Evolutionary conservation across 2,329 filamentous ascomycete species (phyloP).

Genomic region (Ophiostoma ips): DNA sequence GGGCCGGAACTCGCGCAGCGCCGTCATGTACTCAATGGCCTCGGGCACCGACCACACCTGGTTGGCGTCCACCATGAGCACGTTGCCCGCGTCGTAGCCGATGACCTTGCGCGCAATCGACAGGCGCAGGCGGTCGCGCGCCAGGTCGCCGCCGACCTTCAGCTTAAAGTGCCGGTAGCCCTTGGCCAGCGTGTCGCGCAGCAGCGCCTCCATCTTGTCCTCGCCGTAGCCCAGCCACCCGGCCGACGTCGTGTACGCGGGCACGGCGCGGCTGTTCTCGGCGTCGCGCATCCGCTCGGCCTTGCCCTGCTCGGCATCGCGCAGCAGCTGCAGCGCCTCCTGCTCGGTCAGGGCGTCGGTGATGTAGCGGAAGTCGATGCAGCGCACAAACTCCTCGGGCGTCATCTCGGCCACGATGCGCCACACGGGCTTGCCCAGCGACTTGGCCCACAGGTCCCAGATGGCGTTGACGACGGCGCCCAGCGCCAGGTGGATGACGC

Average conservation of each 20-base stretch:
- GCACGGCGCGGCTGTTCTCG: conserved; percentile 59
- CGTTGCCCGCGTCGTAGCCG: conserved; percentile 52
- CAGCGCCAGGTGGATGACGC: conserved; percentile 82
- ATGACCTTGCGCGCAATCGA: conserved; percentile 50
- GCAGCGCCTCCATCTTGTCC: conserved; percentile 66
- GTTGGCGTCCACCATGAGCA: conserved; percentile 88
- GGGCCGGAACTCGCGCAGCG: conserved; percentile 69
- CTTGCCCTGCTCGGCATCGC: conserved; percentile 53
- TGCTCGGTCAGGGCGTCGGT: conserved; percentile 82
- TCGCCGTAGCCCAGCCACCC: conserved; percentile 87
- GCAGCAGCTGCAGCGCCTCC: conserved; percentile 62
- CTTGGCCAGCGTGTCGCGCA: conserved; percentile 59
- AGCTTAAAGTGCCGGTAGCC: conserved; percentile 84
- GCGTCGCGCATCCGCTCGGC: conserved; percentile 59
- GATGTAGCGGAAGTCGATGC: conserved; percentile 92
- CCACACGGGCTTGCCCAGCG: conserved; percentile 78
- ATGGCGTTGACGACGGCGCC: conserved; percentile 81
- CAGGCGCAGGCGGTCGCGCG: conserved; percentile 57
- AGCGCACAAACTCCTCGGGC: conserved; percentile 71
- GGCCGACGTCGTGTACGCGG: conserved; percentile 79
- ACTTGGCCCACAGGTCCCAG: conserved; percentile 93
- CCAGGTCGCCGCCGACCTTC: conserved; percentile 66
- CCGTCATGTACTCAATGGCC: conserved; percentile 73
- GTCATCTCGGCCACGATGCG: conserved; percentile 79
- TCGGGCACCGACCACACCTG: conserved; percentile 87